A percentile compares a stretch with the other conserved stretches of the same genome.
Evolutionary conservation across 1,139 yeast genomes (phyloP).

Genomic region (Lodderomyces pseudojiufengensis): DNA sequence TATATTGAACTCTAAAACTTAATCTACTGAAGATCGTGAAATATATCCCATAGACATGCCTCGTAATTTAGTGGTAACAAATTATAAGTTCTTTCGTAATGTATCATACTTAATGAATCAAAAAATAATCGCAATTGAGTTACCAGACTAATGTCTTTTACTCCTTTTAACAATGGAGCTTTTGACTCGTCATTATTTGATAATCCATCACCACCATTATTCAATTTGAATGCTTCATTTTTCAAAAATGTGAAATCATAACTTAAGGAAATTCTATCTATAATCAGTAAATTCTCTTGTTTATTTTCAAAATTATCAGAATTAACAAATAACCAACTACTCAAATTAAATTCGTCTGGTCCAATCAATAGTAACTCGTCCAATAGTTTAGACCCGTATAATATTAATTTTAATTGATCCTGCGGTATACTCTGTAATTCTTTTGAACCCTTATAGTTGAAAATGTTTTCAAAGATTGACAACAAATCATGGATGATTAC

Average conservation of each 20-base stretch:
- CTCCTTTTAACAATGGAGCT: slow-evolving; percentile 48
- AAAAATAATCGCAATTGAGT: slow-evolving; percentile 62
- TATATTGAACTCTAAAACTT: too few relatives aligned
- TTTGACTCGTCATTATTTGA: slow-evolving; percentile 16
- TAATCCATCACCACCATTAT: not conserved
- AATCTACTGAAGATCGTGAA: slow-evolving; percentile 36
- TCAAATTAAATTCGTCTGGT: slow-evolving; percentile 74
- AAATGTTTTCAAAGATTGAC: slow-evolving; percentile 41
- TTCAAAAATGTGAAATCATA: slow-evolving; percentile 37
- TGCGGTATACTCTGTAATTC: slow-evolving; percentile 31
- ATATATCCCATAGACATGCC: slow-evolving; percentile 51
- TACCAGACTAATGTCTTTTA: slow-evolving; percentile 41
- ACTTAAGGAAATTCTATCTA: slow-evolving; percentile 46
- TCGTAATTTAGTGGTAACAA: slow-evolving; percentile 46
- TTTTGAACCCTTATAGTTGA: slow-evolving; percentile 12
- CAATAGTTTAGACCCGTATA: slow-evolving; percentile 69
- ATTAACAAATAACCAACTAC: slow-evolving; percentile 83
- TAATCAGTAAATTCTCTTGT: slow-evolving; percentile 27
- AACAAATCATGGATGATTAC: slow-evolving; percentile 60
- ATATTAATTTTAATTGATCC: slow-evolving; percentile 40
- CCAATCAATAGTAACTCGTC: slow-evolving; percentile 68
- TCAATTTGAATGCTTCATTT: slow-evolving; percentile 27
- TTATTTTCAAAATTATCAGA: slow-evolving; percentile 57
- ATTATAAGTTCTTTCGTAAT: slow-evolving; percentile 69
- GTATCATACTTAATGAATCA: slow-evolving; percentile 64